These are phyloP conservation scores for Psilocybe cubensis DNA, from an alignment of 768 basidiomycete species.

Conservation along the genomic window DNA sequence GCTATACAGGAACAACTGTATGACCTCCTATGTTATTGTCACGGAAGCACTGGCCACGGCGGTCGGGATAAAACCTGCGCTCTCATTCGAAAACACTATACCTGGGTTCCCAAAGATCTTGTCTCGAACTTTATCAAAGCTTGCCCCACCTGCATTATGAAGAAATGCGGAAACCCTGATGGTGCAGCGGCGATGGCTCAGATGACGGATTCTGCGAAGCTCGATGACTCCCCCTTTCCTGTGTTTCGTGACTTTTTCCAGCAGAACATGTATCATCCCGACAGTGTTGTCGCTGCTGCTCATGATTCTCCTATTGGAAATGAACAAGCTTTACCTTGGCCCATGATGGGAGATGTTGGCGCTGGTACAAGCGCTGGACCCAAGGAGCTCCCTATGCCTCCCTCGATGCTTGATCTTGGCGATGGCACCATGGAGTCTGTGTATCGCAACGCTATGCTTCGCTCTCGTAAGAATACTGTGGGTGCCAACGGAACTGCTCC, in stretches of 20 bases:
- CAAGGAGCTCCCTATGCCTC: slow-evolving; percentile 2
- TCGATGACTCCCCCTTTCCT: slow-evolving; percentile 19
- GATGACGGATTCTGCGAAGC: slow-evolving; percentile 14
- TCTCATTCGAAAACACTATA: slow-evolving; percentile 68
- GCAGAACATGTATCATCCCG: slow-evolving; percentile 13
- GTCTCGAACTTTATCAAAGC: slow-evolving; percentile 77
- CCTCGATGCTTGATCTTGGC: slow-evolving; percentile 14
- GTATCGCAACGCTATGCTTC: slow-evolving; percentile 25
- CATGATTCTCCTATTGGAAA: background rate
- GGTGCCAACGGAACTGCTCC: slow-evolving; percentile 7
- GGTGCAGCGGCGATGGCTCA: slow-evolving; percentile 16
- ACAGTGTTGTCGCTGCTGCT: slow-evolving; percentile 7
- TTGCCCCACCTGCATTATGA: slow-evolving; percentile 74
- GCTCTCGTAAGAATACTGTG: slow-evolving; percentile 19
- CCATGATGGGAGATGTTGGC: too few relatives aligned
- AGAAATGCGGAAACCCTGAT: slow-evolving; percentile 40
- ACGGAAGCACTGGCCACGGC: slow-evolving; percentile 66
- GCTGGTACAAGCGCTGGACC: background rate
- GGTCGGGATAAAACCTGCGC: slow-evolving; percentile 81
- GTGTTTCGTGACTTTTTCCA: slow-evolving; percentile 25
- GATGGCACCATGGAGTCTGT: slow-evolving; percentile 24
- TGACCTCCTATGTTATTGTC: slow-evolving; percentile 75
- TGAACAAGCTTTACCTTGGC: slow-evolving; percentile 4
- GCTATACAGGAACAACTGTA: slow-evolving; percentile 81
- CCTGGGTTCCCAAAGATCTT: slow-evolving; percentile 86